These are phyloP conservation scores for Vitis cinerea DNA, from an alignment of 164 flowering plant species.

Conservation along the genomic window DNA sequence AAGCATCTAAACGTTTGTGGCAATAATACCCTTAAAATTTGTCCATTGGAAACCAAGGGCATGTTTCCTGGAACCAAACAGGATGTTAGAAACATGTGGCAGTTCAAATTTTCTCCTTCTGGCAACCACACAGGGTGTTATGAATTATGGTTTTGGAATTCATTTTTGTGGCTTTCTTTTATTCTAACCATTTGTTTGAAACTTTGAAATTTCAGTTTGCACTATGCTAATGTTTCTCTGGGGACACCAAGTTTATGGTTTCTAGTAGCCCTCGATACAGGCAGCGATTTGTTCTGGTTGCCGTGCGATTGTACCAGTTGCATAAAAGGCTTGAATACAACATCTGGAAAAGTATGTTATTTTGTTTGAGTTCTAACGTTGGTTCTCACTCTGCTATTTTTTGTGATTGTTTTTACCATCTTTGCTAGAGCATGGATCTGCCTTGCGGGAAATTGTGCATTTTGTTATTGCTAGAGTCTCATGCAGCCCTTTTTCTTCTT, in stretches of 20 bases:
- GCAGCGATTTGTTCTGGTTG: conserved; percentile 87
- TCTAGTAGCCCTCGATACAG: conserved; percentile 92
- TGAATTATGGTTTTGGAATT: neutral
- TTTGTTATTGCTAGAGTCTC: too few species aligned
- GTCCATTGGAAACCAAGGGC: too few species aligned
- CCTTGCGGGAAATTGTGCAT: too few species aligned
- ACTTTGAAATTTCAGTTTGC: conserved; percentile 54
- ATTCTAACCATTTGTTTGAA: conserved; percentile 1
- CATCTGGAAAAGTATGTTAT: conserved; percentile 36
- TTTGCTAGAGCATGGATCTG: too few species aligned
- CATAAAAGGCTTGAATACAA: conserved; percentile 21
- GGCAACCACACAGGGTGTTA: too few species aligned
- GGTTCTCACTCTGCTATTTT: neutral
- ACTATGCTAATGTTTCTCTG: conserved; percentile 68
- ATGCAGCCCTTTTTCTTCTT: too few species aligned
- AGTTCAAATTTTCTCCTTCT: too few species aligned
- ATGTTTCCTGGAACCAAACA: too few species aligned
- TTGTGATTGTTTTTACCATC: too few species aligned
- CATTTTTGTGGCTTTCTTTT: neutral
- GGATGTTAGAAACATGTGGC: too few species aligned
- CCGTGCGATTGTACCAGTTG: conserved; percentile 79
- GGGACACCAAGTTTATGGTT: conserved; percentile 73
- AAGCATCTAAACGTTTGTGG: too few species aligned
- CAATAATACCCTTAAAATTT: too few species aligned
- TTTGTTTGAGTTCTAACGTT: neutral